Evolutionary conservation across 306 rosid genomes (phyloP).

Genomic region (Elaeagnus macrophylla): DNA sequence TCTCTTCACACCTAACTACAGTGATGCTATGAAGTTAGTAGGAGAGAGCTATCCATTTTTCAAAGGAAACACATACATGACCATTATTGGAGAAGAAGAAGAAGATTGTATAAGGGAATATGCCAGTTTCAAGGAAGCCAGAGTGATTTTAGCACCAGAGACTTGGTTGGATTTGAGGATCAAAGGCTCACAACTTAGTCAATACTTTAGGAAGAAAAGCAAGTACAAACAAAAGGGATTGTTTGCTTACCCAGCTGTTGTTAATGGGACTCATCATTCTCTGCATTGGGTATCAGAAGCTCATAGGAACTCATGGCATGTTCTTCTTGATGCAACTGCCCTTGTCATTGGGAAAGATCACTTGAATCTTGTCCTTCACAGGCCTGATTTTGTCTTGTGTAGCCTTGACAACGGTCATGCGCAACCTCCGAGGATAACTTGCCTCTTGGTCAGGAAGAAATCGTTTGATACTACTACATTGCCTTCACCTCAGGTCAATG

Average conservation of each 20-base stretch:
- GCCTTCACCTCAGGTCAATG: too few relatives aligned
- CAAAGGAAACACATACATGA: conserved; percentile 33
- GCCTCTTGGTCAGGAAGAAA: conserved; percentile 31
- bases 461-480: conserved; percentile 20
- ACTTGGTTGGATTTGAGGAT: conserved; percentile 40
- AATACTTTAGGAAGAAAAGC: conserved; percentile 31
- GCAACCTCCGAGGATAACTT: conserved; percentile 21
- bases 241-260: conserved; percentile 23
- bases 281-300: conserved; percentile 36
- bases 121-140: conserved; percentile 26
- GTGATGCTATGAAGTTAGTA: conserved; percentile 31
- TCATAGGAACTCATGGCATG: conserved; percentile 34
- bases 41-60: conserved; percentile 42
- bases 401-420: conserved; percentile 23
- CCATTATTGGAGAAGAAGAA: conserved; percentile 20
- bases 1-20: conserved; percentile 29
- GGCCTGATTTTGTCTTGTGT: conserved; percentile 30
- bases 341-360: conserved; percentile 23
- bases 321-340: conserved; percentile 27
- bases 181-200: conserved; percentile 37
- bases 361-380: conserved; percentile 20
- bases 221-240: conserved; percentile 25
- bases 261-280: conserved; percentile 14
- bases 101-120: conserved; percentile 24
- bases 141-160: conserved; percentile 31